Evolutionary conservation across 139 green algal genomes (phyloP), one percentile per base, ranked within the genome.

Genomic region (Closterium sp.): DNA sequence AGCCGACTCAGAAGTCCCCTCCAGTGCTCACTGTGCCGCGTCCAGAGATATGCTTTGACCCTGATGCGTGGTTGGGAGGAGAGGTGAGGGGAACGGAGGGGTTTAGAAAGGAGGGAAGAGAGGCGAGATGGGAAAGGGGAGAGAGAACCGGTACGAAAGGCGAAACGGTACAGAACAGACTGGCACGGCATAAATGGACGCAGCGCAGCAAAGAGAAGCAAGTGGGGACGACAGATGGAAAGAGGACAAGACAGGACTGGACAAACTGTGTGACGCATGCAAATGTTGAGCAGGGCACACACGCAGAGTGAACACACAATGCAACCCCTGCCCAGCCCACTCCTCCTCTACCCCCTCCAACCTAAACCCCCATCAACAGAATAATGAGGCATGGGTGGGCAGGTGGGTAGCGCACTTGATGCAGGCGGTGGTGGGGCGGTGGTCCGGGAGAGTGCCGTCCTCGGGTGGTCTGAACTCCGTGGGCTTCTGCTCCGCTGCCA

Each of bases 351-450:
- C 62, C 62, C 62, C 2, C 62, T 13, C 62, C 62, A 11, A 70
- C 45, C 62, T 13, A 22, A 22, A 79, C 62, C 19, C 45, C 62
- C 62, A 50, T 2, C 62, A 79, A 31, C 87, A 86, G 32, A 88
- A 2, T 9, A 3, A 21, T 4, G 89, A 92, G 24, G 29, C 90
- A 4, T 24, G 86, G 45, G 92, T 50, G 38, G 6, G 7, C 1
- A 9, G 38, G 38, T 1, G 1, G 13, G 38, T 50, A 9, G 38
- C 86, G 7, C 0, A 93, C 91, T 91, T 88, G 42, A 92, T 90
- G 86, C 92, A 94, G 7, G 92, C 92, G 13, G 27, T 30, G 31
- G 92, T 92, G n/a, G 92, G 92, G 22, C 92, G 89, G 92, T 94
- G 92, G 34, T 94, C 92, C 19, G 92, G 84, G 22, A 87, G 42